These are phyloP conservation scores for Candida sakaeoensis DNA, from an alignment of 805 yeast genomes.

Conservation along the genomic window DNA sequence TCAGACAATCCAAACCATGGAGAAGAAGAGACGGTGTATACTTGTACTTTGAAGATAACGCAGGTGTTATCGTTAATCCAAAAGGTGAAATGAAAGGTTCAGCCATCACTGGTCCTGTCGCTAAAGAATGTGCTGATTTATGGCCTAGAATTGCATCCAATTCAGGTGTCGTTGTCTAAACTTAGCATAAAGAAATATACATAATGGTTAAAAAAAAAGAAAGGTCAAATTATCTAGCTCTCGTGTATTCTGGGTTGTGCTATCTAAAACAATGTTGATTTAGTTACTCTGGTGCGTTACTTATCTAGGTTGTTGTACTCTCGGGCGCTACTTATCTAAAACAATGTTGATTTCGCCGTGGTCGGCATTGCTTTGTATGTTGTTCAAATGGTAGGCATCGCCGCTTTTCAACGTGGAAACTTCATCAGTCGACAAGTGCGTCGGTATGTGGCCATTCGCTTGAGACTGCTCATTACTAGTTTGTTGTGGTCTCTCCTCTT, in stretches of 20 bases:
- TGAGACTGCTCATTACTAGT: background rate
- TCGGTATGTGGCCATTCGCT: conserved; percentile 2
- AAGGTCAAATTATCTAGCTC: too few species aligned
- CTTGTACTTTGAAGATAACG: conserved; percentile 99
- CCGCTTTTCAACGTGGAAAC: conserved; percentile 8
- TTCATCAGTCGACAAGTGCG: conserved; percentile 6
- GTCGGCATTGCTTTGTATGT: conserved; percentile 10
- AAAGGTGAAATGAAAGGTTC: conserved; percentile 99
- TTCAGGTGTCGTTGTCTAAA: conserved; percentile 99
- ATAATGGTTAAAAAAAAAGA: conserved; percentile 6
- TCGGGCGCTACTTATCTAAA: conserved; percentile 13
- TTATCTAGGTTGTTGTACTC: too few species aligned
- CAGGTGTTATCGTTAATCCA: conserved; percentile 99
- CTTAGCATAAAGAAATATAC: background rate
- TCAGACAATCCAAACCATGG: conserved; percentile 99
- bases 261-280: too few species aligned
- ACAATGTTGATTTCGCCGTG: conserved; percentile 4
- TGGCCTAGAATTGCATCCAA: conserved; percentile 99
- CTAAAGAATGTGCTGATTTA: conserved; percentile 99
- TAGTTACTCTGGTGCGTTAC: too few species aligned
- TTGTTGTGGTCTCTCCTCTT: background rate
- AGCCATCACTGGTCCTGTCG: conserved; percentile 99
- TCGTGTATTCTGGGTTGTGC: too few species aligned
- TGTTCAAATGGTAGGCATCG: conserved; percentile 5
- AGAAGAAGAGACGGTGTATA: conserved; percentile 99